A percentile compares a stretch with the other conserved stretches of the same genome.
Evolutionary conservation across 176 grass and related monocot genomes (phyloP).

Genomic region (Avena atlantica): DNA sequence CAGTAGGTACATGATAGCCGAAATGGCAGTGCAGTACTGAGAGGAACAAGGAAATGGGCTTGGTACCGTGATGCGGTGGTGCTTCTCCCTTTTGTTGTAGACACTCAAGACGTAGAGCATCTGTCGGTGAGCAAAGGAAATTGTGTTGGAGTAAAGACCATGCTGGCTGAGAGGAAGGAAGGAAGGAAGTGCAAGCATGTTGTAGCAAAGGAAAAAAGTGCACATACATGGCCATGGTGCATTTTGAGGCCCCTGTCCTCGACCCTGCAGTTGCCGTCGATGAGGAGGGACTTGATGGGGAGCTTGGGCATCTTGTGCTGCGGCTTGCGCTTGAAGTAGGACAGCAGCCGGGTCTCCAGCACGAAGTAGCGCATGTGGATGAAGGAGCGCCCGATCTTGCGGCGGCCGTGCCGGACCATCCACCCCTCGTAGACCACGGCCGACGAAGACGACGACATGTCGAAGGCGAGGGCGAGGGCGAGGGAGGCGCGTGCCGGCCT

Average conservation of each 20-base stretch:
- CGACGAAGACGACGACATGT: slow-evolving; percentile 45
- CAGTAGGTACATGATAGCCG: not conserved
- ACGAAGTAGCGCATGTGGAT: slow-evolving; percentile 96
- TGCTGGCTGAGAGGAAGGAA: not conserved
- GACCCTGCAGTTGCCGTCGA: slow-evolving; percentile 93
- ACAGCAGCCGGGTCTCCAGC: slow-evolving; percentile 78
- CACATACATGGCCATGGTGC: slow-evolving; percentile 25
- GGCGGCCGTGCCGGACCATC: slow-evolving; percentile 92
- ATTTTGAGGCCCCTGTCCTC: slow-evolving; percentile 97
- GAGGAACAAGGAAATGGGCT: not conserved
- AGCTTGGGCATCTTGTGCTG: slow-evolving; percentile 80
- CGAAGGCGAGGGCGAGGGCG: not conserved
- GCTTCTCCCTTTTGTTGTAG: slow-evolving; percentile 98
- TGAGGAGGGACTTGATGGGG: slow-evolving; percentile 88
- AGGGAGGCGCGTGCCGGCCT: not conserved
- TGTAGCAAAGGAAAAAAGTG: not conserved
- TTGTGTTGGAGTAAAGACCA: not conserved
- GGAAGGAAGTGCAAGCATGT: not conserved
- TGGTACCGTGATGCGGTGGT: slow-evolving; percentile 73
- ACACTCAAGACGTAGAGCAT: slow-evolving; percentile 90
- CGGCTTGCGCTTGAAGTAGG: slow-evolving; percentile 93
- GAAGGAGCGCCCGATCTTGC: slow-evolving; percentile 86
- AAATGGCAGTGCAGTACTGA: not conserved
- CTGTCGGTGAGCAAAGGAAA: slow-evolving; percentile 44
- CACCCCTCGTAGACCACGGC: slow-evolving; percentile 86